Percentiles rank a stretch among this genome's conserved stretches.
phyloP scores from a whole-genome alignment of 78 protist genomes.

The Diacronema lutheri region DNA sequence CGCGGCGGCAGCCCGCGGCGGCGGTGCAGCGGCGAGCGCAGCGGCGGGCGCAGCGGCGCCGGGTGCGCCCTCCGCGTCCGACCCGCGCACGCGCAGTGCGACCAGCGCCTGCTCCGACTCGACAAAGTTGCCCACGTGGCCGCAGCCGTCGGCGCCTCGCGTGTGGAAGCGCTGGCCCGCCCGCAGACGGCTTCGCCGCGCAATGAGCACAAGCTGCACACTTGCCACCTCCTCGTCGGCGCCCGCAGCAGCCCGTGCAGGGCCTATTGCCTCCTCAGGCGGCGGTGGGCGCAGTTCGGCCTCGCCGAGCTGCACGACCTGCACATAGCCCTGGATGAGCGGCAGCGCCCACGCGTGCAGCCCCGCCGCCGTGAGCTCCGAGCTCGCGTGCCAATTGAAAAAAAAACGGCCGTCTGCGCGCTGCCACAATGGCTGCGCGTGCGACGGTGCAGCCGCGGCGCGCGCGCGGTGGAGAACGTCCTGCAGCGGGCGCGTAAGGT shows the following conservation, averaged over 20 bases:
- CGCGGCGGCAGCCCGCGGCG: no score
- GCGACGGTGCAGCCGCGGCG: slow-evolving; percentile 29
- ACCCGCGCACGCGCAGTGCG: not conserved
- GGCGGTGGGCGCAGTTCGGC: no score
- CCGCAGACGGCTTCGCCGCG: slow-evolving; percentile 82
- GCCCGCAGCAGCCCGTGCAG: no score
- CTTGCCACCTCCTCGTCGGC: no score
- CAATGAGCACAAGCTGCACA: slow-evolving; percentile 74
- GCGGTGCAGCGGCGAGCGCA: slow-evolving; percentile 52
- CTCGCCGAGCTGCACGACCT: no score
- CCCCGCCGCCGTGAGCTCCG: no score
- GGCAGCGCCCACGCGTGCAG: no score
- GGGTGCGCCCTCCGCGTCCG: no score
- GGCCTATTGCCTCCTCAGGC: no score
- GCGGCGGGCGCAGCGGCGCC: slow-evolving; percentile 33
- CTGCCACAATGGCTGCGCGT: slow-evolving; percentile 45
- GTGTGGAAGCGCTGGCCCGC: slow-evolving; percentile 96
- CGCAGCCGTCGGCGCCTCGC: slow-evolving; percentile 80
- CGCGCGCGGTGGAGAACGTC: slow-evolving; percentile 33
- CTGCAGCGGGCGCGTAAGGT: slow-evolving; percentile 79
- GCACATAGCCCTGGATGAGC: no score
- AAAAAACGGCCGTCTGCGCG: no score
- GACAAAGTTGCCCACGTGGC: slow-evolving; percentile 92
- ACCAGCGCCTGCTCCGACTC: slow-evolving; percentile 93
- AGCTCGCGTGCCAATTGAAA: no score